A percentile compares a stretch with the other conserved stretches of the same genome.
These are phyloP conservation scores for Suillus decipiens DNA, from an alignment of 768 basidiomycete genomes.

Conservation along the genomic window DNA sequence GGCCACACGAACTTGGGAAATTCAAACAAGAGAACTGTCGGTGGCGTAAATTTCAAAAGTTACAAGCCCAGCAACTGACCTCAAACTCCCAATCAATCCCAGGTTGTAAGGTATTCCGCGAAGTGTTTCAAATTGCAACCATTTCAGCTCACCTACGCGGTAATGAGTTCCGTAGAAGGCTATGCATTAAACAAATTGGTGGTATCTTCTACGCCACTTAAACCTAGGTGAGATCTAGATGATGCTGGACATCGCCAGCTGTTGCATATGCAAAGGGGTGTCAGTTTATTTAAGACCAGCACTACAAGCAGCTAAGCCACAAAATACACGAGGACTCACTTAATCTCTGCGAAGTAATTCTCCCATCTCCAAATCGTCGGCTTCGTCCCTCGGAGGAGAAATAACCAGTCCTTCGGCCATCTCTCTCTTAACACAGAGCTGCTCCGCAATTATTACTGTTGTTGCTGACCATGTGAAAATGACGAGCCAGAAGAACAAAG, in stretches of 20 bases:
- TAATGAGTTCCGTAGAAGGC: constrained; percentile 1
- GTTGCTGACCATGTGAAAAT: constrained; percentile 69
- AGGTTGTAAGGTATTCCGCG: not conserved
- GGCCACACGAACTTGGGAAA: constrained; percentile 6
- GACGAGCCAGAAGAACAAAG: constrained; percentile 90
- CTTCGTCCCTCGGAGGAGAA: constrained; percentile 41
- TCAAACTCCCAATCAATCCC: not conserved
- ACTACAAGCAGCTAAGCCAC: not conserved
- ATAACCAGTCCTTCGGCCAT: constrained; percentile 82
- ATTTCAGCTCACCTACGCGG: constrained; percentile 4
- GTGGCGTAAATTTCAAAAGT: not conserved
- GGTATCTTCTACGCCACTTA: constrained; percentile 3
- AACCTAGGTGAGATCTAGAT: not conserved
- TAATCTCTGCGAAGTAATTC: constrained; percentile 56
- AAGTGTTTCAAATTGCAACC: not conserved
- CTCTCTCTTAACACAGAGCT: constrained; percentile 87
- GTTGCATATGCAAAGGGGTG: not conserved
- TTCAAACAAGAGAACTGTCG: not conserved
- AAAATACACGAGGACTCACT: constrained; percentile 39
- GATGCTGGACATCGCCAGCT: not conserved
- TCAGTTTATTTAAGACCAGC: not conserved
- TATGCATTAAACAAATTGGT: constrained; percentile 1
- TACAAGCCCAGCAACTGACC: not conserved
- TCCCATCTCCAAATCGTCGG: constrained; percentile 58
- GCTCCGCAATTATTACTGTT: constrained; percentile 83